A percentile compares a stretch with the other conserved stretches of the same genome.
These are phyloP conservation scores for Citrus unshiu DNA, from an alignment of 345 rosid species.

Conservation along the genomic window DNA sequence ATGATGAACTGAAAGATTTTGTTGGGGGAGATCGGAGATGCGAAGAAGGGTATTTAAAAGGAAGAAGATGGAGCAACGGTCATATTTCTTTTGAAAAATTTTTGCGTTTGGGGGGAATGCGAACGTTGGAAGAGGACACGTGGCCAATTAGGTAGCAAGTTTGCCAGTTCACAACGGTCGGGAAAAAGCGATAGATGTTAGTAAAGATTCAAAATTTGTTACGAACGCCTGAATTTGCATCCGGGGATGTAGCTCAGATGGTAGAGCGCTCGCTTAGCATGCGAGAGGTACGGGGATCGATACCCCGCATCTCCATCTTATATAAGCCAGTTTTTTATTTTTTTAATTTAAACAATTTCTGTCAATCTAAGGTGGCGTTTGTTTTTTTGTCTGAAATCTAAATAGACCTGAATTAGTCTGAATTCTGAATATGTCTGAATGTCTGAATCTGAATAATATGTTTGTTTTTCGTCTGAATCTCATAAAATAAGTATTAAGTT, in stretches of 20 bases:
- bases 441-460: no score
- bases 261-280: constrained; percentile 56
- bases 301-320: constrained; percentile 16
- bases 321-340: rapidly evolving
- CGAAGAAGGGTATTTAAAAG: not conserved
- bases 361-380: no score
- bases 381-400: no score
- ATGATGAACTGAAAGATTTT: not conserved
- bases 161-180: no score
- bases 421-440: no score
- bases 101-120: not conserved
- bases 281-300: constrained; percentile 39
- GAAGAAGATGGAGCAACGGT: not conserved
- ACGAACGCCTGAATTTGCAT: rapidly evolving
- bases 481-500: no score
- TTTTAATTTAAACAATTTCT: no score
- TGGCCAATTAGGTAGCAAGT: not conserved
- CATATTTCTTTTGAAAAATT: not conserved
- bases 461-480: no score
- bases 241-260: constrained; percentile 48
- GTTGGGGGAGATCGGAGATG: not conserved
- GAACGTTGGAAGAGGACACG: constrained; percentile 2
- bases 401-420: no score
- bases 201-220: rapidly evolving
- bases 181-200: no score